Evolutionary conservation across 495 filamentous ascomycete genomes (phyloP), one percentile per base, ranked within the genome.

Genomic region (Peziza echinospora): DNA sequence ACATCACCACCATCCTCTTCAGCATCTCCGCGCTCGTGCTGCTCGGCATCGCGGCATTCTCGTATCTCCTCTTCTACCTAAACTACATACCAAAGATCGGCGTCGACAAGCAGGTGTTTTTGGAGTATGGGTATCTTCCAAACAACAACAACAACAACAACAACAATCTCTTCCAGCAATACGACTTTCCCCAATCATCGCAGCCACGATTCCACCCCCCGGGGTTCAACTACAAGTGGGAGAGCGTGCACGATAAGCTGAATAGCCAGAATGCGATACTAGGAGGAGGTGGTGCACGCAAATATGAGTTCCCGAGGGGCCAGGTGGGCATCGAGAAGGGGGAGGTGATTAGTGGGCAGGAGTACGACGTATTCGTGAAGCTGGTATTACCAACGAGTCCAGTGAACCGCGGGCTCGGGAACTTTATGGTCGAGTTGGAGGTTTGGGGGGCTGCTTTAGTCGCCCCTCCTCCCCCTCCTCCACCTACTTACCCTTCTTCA

Each of bases 381-480:
- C 65, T 84, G 9, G 63, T 60, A 0, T 53, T 84, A 3, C 80
- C 80, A 3, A 66, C 70, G 13, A 75, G 73, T 4, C 72, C 69
- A 0, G 34, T 58, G 1, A 84, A 83, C 57, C 56, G 73, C 17
- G 64, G 60, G 6, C 62, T 59, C 23, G 89, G 87, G 19, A 94
- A 94, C 63, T 96, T 96, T 69, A 96, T 96, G 86, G 64, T 93
- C 11, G 76, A 83, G 44, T 64, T 94, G n/a, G 64, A 72, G 61
- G 30, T 53, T 58, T 11, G 59, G 60, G 26, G 59, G 3, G 54
- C 59, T 44, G 16, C 39, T 24, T 52, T 59, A 10, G 42, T 62
- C 13, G 43, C 37, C 22, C 47, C 39, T 49, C 51, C 19, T 23
- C 44, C 26, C 37, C 22, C 37, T 34, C 41, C 37, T 23, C 37